Evolutionary conservation across 2,329 filamentous ascomycete genomes (phyloP).

Genomic region (Penicillium sp.): DNA sequence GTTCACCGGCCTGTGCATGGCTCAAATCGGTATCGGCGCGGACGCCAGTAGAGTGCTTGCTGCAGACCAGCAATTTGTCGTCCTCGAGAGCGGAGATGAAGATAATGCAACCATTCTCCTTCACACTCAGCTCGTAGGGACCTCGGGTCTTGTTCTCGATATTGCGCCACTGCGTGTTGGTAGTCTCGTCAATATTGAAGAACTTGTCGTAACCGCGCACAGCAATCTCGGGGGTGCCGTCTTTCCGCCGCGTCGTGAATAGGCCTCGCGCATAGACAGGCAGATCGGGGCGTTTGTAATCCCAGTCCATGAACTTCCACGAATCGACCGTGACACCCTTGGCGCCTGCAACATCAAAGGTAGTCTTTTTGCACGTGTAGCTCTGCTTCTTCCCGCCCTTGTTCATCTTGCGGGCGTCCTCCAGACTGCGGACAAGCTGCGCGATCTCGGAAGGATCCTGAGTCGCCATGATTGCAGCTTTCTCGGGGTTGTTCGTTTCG

Average conservation of each 20-base stretch:
- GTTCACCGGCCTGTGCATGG: slow-evolving; percentile 82
- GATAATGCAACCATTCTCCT: slow-evolving; percentile 99
- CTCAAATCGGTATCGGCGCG: slow-evolving; percentile 72
- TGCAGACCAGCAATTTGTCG: slow-evolving; percentile 90
- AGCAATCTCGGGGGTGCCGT: slow-evolving; percentile 73
- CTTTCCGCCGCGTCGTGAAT: slow-evolving; percentile 75
- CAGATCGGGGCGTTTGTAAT: slow-evolving; percentile 84
- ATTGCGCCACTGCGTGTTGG: slow-evolving; percentile 78
- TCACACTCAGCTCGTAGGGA: slow-evolving; percentile 93
- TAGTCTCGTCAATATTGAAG: slow-evolving; percentile 87
- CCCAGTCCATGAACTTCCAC: slow-evolving; percentile 93
- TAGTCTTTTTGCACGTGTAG: slow-evolving; percentile 79
- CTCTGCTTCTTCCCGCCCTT: slow-evolving; percentile 54
- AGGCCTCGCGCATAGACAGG: slow-evolving; percentile 92
- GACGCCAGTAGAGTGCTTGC: slow-evolving; percentile 92
- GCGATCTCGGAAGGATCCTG: slow-evolving; percentile 72
- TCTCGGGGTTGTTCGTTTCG: not conserved
- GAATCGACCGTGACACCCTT: slow-evolving; percentile 74
- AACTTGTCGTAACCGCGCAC: slow-evolving; percentile 97
- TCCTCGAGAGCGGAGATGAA: slow-evolving; percentile 92
- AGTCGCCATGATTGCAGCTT: slow-evolving; percentile 16
- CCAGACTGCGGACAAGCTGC: slow-evolving; percentile 65
- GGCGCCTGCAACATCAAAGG: slow-evolving; percentile 68
- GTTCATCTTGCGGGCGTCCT: slow-evolving; percentile 52
- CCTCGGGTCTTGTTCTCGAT: slow-evolving; percentile 75